Evolutionary conservation across 2,329 filamentous ascomycete species (phyloP).

Genomic region (Alternaria angustiovoidea): DNA sequence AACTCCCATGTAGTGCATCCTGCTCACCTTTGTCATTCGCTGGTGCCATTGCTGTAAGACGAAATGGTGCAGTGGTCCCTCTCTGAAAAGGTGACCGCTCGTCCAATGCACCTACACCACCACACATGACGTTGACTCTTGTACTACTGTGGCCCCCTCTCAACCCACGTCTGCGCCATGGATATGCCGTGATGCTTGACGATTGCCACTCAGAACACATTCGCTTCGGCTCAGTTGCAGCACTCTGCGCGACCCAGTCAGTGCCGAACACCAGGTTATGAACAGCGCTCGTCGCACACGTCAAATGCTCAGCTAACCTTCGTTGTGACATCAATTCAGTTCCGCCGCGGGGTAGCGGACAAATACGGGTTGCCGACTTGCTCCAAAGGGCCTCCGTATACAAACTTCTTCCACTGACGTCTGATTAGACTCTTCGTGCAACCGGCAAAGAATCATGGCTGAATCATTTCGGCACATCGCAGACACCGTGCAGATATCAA

Average conservation of each 20-base stretch:
- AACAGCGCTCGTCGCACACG: constrained; percentile 19
- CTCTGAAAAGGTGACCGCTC: constrained; percentile 2
- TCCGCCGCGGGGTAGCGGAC: constrained; percentile 7
- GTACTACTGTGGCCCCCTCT: constrained; percentile 15
- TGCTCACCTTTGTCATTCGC: not conserved
- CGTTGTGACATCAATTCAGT: not conserved
- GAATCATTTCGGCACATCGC: constrained; percentile 8
- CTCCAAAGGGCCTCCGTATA: not conserved
- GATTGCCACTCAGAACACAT: not conserved
- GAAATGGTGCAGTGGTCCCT: constrained; percentile 18
- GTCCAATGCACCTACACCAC: constrained; percentile 29
- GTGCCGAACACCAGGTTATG: constrained; percentile 22
- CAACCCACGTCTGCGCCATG: constrained; percentile 4
- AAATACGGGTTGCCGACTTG: not conserved
- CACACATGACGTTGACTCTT: constrained; percentile 10
- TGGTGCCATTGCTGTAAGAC: constrained; percentile 1
- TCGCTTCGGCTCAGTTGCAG: constrained; percentile 5
- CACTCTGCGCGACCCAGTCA: constrained; percentile 11
- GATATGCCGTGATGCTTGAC: constrained; percentile 8
- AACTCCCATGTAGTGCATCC: not conserved
- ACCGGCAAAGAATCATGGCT: constrained; percentile 10
- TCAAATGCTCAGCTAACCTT: constrained; percentile 5
- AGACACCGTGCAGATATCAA: constrained; percentile 13
- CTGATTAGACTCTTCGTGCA: constrained; percentile 15
- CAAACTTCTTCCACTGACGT: constrained; percentile 13